Evolutionary conservation across 1,139 yeast genomes (phyloP).

Genomic region (Taphrina confusa): DNA sequence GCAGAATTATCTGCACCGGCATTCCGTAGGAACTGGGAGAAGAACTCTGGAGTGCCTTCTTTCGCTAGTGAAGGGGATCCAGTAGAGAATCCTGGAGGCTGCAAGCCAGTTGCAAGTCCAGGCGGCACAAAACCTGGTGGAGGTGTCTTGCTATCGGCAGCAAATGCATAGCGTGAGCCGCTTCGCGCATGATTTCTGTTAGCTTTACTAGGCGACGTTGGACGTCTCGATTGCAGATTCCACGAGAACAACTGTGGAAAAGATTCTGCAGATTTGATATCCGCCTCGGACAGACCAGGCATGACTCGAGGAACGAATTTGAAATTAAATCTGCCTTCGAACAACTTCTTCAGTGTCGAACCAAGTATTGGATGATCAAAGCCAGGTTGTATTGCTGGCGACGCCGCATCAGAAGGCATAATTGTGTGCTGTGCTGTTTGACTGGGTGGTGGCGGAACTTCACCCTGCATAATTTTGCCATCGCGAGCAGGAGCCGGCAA

Average conservation of each 20-base stretch:
- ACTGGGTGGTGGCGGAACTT: constrained; percentile 32
- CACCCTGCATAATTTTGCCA: not conserved
- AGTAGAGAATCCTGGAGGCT: constrained; percentile 25
- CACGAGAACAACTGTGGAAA: constrained; percentile 21
- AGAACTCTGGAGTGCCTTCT: constrained; percentile 16
- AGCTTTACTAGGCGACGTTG: constrained; percentile 26
- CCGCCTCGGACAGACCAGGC: constrained; percentile 28
- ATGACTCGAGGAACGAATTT: constrained; percentile 12
- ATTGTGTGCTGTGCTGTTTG: constrained; percentile 14
- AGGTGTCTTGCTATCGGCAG: constrained; percentile 20
- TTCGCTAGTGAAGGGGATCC: not conserved
- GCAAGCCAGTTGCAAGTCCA: constrained; percentile 24
- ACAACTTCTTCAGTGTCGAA: constrained; percentile 10
- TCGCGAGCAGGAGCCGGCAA: constrained; percentile 14
- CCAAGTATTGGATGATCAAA: constrained; percentile 20
- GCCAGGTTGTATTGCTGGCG: constrained; percentile 16
- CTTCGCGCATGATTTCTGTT: constrained; percentile 18
- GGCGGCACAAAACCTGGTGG: constrained; percentile 33
- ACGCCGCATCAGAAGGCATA: constrained; percentile 11
- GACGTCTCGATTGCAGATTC: constrained; percentile 20
- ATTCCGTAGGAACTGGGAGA: constrained; percentile 13
- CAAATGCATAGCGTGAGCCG: constrained; percentile 31
- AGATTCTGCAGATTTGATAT: constrained; percentile 22
- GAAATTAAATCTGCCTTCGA: constrained; percentile 14
- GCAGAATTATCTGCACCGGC: constrained; percentile 2